Conservation (phyloP, 164 flowering plant species). For the Dillenia suffruticosa region DNA sequence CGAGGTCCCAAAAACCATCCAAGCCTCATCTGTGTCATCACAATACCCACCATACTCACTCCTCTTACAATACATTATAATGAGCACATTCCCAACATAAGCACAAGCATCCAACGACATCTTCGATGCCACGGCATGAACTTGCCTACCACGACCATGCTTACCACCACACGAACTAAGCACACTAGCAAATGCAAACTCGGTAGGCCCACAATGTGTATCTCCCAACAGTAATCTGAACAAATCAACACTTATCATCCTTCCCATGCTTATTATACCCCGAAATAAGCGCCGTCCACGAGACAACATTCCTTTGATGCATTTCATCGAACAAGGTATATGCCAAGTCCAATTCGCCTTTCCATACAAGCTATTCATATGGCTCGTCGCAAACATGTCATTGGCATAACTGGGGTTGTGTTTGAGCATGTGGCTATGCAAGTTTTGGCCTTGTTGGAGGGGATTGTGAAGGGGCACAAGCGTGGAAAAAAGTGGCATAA, state of each 20-base stretch:
- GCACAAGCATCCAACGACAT: conserved; percentile 40
- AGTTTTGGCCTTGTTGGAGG: conserved; percentile 30
- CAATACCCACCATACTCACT: neutral
- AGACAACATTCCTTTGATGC: conserved; percentile 56
- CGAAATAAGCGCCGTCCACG: conserved; percentile 71
- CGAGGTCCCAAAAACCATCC: conserved; percentile 48
- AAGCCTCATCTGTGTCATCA: conserved; percentile 29
- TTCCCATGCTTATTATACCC: conserved; percentile 48
- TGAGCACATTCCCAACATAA: conserved; percentile 74
- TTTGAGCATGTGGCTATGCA: conserved; percentile 43
- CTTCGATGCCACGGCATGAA: conserved; percentile 57
- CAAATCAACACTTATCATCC: conserved; percentile 34
- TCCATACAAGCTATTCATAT: conserved; percentile 54
- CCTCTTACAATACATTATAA: conserved; percentile 61
- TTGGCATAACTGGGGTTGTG: conserved; percentile 8
- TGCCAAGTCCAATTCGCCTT: conserved; percentile 48
- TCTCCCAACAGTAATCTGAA: conserved; percentile 37
- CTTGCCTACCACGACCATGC: conserved; percentile 44
- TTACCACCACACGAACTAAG: conserved; percentile 35
- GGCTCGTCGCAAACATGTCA: conserved; percentile 41
- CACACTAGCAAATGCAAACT: conserved; percentile 57
- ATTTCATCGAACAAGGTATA: conserved; percentile 62
- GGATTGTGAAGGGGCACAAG: conserved; percentile 36
- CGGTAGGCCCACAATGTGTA: conserved; percentile 40
- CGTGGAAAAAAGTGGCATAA: conserved; percentile 42